Conservation (phyloP, 2,329 filamentous ascomycete genomes). For the Stachybotrys elegans region DNA sequence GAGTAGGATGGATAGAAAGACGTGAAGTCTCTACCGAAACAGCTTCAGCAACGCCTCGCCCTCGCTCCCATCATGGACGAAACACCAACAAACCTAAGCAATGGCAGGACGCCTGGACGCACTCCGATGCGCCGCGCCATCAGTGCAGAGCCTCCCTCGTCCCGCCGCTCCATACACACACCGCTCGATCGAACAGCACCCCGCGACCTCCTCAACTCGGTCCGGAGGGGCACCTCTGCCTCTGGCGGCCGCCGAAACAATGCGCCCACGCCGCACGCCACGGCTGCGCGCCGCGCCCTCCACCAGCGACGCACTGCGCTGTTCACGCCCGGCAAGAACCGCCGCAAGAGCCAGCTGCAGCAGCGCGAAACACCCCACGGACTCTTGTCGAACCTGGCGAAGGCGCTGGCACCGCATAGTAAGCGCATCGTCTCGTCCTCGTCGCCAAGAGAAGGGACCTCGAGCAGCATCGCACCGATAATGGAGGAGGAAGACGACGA, state of each 20-base stretch:
- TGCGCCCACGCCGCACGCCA: constrained; percentile 54
- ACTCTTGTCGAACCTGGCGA: constrained; percentile 48
- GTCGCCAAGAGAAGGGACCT: constrained; percentile 26
- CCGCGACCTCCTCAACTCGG: constrained; percentile 32
- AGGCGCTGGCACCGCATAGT: constrained; percentile 45
- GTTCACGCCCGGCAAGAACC: constrained; percentile 54
- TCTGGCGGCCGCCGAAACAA: constrained; percentile 38
- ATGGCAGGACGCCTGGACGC: constrained; percentile 14
- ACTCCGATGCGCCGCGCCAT: constrained; percentile 23
- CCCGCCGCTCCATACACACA: constrained; percentile 34
- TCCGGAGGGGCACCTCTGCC: constrained; percentile 36
- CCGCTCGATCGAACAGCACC: constrained; percentile 32
- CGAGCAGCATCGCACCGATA: constrained; percentile 21
- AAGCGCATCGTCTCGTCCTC: constrained; percentile 42
- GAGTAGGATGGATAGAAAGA: too few relatives aligned
- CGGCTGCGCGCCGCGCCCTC: constrained; percentile 53
- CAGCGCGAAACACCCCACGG: constrained; percentile 52
- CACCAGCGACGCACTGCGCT: constrained; percentile 54
- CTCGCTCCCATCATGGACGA: constrained; percentile 4
- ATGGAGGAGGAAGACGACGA: constrained; percentile 41
- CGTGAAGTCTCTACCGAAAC: background rate
- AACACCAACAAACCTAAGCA: constrained; percentile 4
- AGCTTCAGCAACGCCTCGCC: too few relatives aligned
- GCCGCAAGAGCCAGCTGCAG: constrained; percentile 51
- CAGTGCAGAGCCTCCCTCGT: constrained; percentile 32